phyloP scores from a whole-genome alignment of 768 basidiomycete species.

The Daedaleopsis nitida region DNA sequence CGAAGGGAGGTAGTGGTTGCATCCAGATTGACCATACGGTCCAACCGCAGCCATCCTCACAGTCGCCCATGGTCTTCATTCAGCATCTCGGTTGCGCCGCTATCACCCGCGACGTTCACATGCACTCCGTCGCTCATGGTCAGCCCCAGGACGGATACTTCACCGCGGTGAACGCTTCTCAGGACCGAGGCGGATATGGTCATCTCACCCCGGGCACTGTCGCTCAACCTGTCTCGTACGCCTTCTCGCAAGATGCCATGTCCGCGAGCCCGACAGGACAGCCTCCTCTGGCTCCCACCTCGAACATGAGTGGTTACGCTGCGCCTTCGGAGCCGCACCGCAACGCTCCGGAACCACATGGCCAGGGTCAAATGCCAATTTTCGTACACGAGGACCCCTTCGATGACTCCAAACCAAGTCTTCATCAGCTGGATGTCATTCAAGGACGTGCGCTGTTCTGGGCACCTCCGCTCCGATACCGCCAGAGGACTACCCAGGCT shows the following conservation, averaged over 20 bases:
- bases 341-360: background rate
- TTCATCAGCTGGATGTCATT: background rate
- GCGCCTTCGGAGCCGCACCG: background rate
- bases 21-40: too few relatives aligned
- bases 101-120: background rate
- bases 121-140: background rate
- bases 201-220: background rate
- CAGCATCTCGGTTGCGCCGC: background rate
- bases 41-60: background rate
- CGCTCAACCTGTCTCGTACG: background rate
- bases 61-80: background rate
- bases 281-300: background rate
- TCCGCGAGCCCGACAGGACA: background rate
- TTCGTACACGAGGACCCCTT: background rate
- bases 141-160: background rate
- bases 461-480: background rate
- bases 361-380: background rate
- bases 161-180: background rate
- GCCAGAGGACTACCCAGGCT: slow-evolving; percentile 13
- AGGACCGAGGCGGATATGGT: background rate
- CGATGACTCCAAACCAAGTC: background rate
- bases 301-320: background rate
- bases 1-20: too few relatives aligned
- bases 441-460: slow-evolving; percentile 11
- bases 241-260: background rate